These are phyloP conservation scores for Oleoguttula mirabilis DNA, from an alignment of 495 filamentous ascomycete species.

Conservation along the genomic window DNA sequence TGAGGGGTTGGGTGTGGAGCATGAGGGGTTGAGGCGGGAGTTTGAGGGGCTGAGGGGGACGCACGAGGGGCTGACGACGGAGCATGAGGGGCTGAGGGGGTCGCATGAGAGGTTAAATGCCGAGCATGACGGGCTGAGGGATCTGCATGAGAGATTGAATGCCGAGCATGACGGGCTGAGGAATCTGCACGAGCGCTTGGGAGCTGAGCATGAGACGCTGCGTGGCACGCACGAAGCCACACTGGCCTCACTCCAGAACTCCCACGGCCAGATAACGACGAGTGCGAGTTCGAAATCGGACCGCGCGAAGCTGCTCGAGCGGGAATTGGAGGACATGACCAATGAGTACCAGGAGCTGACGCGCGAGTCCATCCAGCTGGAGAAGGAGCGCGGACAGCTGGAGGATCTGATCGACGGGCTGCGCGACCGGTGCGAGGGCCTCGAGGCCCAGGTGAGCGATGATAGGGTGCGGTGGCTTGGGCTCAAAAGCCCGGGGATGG, in stretches of 20 bases:
- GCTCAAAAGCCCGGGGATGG: constrained; percentile 40
- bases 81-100: constrained; percentile 7
- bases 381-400: constrained; percentile 69
- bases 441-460: constrained; percentile 58
- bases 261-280: not conserved
- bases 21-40: too few species aligned
- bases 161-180: too few species aligned
- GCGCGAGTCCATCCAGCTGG: constrained; percentile 69
- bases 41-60: too few species aligned
- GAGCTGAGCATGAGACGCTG: not conserved
- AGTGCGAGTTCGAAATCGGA: constrained; percentile 18
- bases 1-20: too few species aligned
- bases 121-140: constrained; percentile 41
- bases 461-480: constrained; percentile 63
- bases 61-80: not conserved
- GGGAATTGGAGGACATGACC: constrained; percentile 70
- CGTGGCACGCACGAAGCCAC: constrained; percentile 1
- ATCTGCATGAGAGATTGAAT: constrained; percentile 44
- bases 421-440: constrained; percentile 53
- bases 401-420: constrained; percentile 61
- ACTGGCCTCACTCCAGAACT: not conserved
- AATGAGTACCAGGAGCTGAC: constrained; percentile 81
- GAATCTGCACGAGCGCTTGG: too few species aligned
- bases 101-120: constrained; percentile 9
- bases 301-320: constrained; percentile 52